phyloP scores from a whole-genome alignment of 306 rosid genomes.

The Prunus davidiana region DNA sequence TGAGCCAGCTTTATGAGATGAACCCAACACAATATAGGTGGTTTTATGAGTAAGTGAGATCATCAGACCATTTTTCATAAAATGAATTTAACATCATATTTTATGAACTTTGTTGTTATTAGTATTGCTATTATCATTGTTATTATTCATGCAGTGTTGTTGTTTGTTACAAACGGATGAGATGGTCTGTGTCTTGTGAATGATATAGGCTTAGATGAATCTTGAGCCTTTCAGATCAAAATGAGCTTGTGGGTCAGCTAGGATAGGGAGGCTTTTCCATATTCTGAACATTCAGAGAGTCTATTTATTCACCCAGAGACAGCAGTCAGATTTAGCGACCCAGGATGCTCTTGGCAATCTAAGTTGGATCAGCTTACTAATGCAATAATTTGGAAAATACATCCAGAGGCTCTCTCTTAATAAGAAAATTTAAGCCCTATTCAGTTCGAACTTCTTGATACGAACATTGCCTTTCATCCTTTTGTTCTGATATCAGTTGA shows the following conservation, averaged over 20 bases:
- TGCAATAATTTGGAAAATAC: not conserved
- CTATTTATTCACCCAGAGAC: not conserved
- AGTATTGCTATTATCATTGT: not conserved
- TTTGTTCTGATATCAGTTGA: not conserved
- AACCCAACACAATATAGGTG: slow-evolving; percentile 85
- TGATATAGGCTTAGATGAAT: not conserved
- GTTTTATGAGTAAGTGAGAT: slow-evolving; percentile 79
- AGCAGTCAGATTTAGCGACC: not conserved
- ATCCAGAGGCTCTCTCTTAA: not conserved
- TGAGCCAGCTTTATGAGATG: slow-evolving; percentile 92
- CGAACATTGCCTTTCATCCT: not conserved
- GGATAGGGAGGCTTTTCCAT: not conserved
- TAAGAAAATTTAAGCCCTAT: not conserved
- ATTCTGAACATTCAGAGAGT: not conserved
- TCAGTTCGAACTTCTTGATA: too few species aligned
- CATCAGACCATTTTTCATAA: not conserved
- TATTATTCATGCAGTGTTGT: not conserved
- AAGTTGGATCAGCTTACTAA: not conserved
- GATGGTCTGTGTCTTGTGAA: not conserved
- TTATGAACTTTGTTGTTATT: not conserved
- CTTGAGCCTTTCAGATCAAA: not conserved
- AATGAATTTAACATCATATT: not conserved
- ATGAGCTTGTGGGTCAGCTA: not conserved
- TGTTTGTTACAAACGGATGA: not conserved
- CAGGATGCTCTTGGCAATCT: not conserved